Conservation (phyloP, 495 filamentous ascomycete species). For the Sphaerosporella brunnea region DNA sequence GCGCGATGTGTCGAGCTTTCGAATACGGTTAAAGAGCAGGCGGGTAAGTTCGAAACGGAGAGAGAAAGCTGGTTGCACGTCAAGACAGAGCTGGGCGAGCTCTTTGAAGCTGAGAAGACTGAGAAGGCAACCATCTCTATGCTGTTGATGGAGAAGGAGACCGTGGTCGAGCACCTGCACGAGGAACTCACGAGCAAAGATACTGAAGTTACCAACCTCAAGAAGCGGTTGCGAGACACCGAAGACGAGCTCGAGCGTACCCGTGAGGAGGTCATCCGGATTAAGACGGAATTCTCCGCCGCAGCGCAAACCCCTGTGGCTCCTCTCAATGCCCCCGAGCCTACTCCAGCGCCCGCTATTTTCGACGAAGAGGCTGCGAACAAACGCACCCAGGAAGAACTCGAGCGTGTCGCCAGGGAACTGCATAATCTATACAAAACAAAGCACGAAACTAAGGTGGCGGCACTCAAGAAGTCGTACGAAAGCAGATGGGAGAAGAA, state of each 20-base stretch:
- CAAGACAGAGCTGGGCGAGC: conserved; percentile 59
- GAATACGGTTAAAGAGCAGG: conserved; percentile 29
- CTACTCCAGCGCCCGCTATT: not conserved
- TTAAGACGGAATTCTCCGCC: not conserved
- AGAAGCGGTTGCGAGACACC: conserved; percentile 6
- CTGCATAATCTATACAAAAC: conserved; percentile 85
- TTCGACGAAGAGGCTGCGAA: not conserved
- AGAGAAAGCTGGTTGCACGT: conserved; percentile 67
- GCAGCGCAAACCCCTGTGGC: not conserved
- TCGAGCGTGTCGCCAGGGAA: conserved; percentile 79
- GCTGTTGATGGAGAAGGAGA: conserved; percentile 57
- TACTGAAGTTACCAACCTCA: conserved; percentile 34
- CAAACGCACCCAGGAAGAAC: conserved; percentile 52
- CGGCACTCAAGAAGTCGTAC: conserved; percentile 87
- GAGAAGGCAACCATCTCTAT: conserved; percentile 62
- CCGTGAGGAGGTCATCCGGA: conserved; percentile 3
- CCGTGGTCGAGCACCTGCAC: conserved; percentile 35
- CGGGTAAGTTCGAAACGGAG: conserved; percentile 56
- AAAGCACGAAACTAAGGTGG: conserved; percentile 91
- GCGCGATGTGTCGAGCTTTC: conserved; percentile 15
- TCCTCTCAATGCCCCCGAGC: not conserved
- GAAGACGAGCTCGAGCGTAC: conserved; percentile 6
- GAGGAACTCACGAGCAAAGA: conserved; percentile 54
- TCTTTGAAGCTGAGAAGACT: conserved; percentile 42
- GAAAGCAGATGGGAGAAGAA: conserved; percentile 78